Base-by-base conservation (phyloP, 257 asterid genomes). In the Asclepias syriaca region DNA sequence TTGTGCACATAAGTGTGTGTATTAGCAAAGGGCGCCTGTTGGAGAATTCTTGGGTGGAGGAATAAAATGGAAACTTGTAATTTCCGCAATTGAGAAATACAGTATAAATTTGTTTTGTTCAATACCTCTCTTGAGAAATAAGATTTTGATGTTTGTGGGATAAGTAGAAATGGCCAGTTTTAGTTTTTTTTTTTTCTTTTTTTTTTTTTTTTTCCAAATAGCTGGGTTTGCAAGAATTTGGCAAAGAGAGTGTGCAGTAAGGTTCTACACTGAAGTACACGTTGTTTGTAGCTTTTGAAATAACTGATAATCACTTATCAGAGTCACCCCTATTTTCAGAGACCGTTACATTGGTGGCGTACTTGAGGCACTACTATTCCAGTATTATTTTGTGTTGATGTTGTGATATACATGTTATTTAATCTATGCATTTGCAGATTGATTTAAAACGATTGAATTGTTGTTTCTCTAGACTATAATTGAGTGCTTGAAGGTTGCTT, bases 401-500 rank as follows among this genome's bases (percentile, higher is more conserved):
- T 8, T 49, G 37, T 8, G 70, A 14, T 68, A 0, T 4, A 46
- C 39, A 68, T 71, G 64, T 3, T 54, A 19, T 65, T n/a, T 27
- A 43, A 70, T 15, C 18, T 34, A 18, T 56, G 32, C 43, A 37
- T 50, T 21, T 67, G 14, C 65, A 37, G 48, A 51, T 22, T 60
- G 34, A 14, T 27, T 53, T 13, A 56, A 43, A 14, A 9, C 40
- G 22, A 16, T 56, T 6, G 21, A 12, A 18, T 58, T 68, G 2
- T 60, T 63, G n/a, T 24, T 61, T 61, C 51, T 53, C 50, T 77
- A 93, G 99, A 95, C 99, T 66, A 87, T 95, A 68, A 92, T 95
- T 68, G 99, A 95, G 84, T 95, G 97, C 93, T 85, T 95, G 89
- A 95, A 95, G 86, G 92, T 95, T 32, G 97, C 99, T 55, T 95